Conservation (phyloP, 2,329 filamentous ascomycete species). For the Paramyrothecium roridum region DNA sequence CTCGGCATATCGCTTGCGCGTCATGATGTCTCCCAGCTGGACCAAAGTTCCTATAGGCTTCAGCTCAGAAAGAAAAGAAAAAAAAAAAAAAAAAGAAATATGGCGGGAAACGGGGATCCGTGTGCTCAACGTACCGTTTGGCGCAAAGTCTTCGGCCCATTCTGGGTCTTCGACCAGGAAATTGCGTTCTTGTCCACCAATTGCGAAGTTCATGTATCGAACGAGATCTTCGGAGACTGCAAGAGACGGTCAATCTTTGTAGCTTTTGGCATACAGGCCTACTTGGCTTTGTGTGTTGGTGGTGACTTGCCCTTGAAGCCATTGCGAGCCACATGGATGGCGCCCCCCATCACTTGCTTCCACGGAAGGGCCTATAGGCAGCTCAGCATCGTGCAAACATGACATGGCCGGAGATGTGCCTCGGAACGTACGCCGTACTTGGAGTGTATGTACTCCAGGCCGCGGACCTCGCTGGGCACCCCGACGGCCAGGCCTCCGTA, state of each 20-base stretch:
- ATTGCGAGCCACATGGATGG: conserved; percentile 68
- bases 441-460: conserved; percentile 73
- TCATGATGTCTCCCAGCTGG: conserved; percentile 72
- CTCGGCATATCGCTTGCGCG: conserved; percentile 72
- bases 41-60: conserved; percentile 54
- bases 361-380: conserved; percentile 54
- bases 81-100: too few relatives aligned
- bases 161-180: conserved; percentile 73
- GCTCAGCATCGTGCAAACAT: conserved; percentile 1
- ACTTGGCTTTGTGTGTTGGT: too few relatives aligned
- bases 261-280: too few relatives aligned
- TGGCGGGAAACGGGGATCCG: not conserved
- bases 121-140: conserved; percentile 50
- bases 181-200: conserved; percentile 30
- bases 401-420: not conserved
- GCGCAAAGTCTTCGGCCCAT: conserved; percentile 88
- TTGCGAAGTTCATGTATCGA: conserved; percentile 62
- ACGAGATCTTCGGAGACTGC: conserved; percentile 70
- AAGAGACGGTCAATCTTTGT: conserved; percentile 13
- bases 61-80: too few relatives aligned
- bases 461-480: conserved; percentile 73
- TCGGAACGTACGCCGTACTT: conserved; percentile 58
- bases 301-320: conserved; percentile 55
- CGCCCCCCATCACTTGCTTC: conserved; percentile 69
- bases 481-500: conserved; percentile 69